Conservation (phyloP, 2,329 filamentous ascomycete species). For the Diaporthe sp. region DNA sequence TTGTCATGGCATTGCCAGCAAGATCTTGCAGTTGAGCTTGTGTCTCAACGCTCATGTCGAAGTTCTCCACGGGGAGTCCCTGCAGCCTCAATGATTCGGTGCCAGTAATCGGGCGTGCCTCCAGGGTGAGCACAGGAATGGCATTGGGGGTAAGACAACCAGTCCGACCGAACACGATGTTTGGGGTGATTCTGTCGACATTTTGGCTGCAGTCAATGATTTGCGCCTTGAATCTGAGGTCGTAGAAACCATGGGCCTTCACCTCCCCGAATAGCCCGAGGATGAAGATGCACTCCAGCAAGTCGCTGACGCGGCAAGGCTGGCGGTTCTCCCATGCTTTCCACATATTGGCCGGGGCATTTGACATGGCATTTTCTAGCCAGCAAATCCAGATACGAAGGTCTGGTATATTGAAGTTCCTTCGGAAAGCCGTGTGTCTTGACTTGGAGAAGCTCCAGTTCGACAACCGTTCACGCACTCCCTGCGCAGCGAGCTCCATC, state of each 20-base stretch:
- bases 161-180: conserved; percentile 66
- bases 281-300: conserved; percentile 71
- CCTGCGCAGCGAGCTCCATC: conserved; percentile 53
- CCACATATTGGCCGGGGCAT: conserved; percentile 49
- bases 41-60: conserved; percentile 75
- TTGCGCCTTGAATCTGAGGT: conserved; percentile 61
- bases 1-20: conserved; percentile 85
- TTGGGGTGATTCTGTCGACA: conserved; percentile 67
- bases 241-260: conserved; percentile 54
- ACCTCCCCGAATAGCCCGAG: neutral
- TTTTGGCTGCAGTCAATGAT: conserved; percentile 80
- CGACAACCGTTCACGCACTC: conserved; percentile 48
- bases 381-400: conserved; percentile 47
- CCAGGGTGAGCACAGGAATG: conserved; percentile 70
- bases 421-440: conserved; percentile 65
- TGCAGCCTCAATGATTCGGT: conserved; percentile 76
- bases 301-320: conserved; percentile 74
- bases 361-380: conserved; percentile 25
- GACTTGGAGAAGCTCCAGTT: conserved; percentile 71
- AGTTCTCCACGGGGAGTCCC: conserved; percentile 73
- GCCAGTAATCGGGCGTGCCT: conserved; percentile 72
- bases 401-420: conserved; percentile 63
- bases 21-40: conserved; percentile 75
- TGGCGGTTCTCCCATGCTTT: conserved; percentile 62
- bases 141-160: conserved; percentile 79